Evolutionary conservation across 164 flowering plant genomes (phyloP).

Genomic region (Magnolia changhungtana): DNA sequence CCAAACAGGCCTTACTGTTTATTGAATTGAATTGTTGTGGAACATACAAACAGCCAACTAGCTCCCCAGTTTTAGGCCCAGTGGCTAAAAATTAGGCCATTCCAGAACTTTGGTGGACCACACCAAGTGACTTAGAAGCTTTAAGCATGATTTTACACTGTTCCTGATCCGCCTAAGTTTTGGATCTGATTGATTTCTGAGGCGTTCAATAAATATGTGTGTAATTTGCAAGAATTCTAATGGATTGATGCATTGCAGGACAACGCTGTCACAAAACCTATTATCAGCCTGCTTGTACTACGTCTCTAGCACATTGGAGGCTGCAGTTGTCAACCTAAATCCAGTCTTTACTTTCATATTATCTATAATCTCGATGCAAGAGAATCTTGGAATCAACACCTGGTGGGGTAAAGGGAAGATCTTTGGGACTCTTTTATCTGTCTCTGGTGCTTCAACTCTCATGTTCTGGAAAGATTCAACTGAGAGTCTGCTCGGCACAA

Average conservation of each 20-base stretch:
- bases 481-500: background rate
- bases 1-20: too few relatives aligned
- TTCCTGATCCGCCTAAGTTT: too few relatives aligned
- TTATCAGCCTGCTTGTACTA: slow-evolving; percentile 4
- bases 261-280: slow-evolving; percentile 10
- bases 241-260: background rate
- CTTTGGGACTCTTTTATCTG: slow-evolving; percentile 9
- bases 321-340: slow-evolving; percentile 9
- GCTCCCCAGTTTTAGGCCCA: too few relatives aligned
- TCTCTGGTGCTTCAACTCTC: slow-evolving; percentile 7
- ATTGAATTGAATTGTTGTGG: too few relatives aligned
- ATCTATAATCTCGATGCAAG: slow-evolving; percentile 8
- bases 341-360: slow-evolving; percentile 7
- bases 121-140: too few relatives aligned
- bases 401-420: slow-evolving; percentile 7
- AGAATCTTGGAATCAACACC: background rate
- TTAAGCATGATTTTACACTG: too few relatives aligned
- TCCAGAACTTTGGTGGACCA: too few relatives aligned
- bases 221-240: too few relatives aligned
- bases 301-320: slow-evolving; percentile 9
- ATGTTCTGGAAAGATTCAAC: slow-evolving; percentile 14
- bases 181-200: too few relatives aligned
- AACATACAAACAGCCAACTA: too few relatives aligned
- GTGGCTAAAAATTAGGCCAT: too few relatives aligned
- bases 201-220: too few relatives aligned